Evolutionary conservation across 2,329 filamentous ascomycete species (phyloP).

Genomic region (Calcarisporium arbuscula): DNA sequence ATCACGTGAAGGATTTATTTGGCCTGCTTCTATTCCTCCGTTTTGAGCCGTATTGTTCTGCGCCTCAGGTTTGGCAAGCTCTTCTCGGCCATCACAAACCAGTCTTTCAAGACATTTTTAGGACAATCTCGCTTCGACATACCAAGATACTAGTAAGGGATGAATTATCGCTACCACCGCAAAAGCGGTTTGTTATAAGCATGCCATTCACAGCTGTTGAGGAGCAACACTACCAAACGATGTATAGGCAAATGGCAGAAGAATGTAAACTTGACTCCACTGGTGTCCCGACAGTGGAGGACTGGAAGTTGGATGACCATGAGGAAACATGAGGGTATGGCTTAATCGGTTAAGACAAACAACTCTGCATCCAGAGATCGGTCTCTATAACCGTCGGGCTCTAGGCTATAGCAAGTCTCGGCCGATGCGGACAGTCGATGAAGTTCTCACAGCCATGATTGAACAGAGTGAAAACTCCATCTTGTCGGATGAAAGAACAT

Average conservation of each 20-base stretch:
- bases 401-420: slow-evolving; percentile 56
- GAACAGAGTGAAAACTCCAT: slow-evolving; percentile 69
- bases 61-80: slow-evolving; percentile 59
- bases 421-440: slow-evolving; percentile 72
- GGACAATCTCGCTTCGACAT: slow-evolving; percentile 70
- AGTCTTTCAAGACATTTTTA: slow-evolving; percentile 64
- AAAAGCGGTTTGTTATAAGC: slow-evolving; percentile 81
- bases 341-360: slow-evolving; percentile 73
- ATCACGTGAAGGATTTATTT: slow-evolving; percentile 68
- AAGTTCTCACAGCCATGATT: slow-evolving; percentile 88
- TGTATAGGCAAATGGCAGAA: slow-evolving; percentile 70
- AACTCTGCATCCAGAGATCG: slow-evolving; percentile 80
- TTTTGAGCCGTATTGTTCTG: slow-evolving; percentile 68
- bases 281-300: slow-evolving; percentile 54
- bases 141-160: slow-evolving; percentile 75
- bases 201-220: slow-evolving; percentile 88
- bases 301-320: slow-evolving; percentile 60
- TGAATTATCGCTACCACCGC: slow-evolving; percentile 72
- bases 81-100: slow-evolving; percentile 55
- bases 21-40: slow-evolving; percentile 77
- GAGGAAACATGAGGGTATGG: slow-evolving; percentile 74
- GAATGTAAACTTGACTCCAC: slow-evolving; percentile 58
- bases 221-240: slow-evolving; percentile 75
- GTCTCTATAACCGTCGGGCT: slow-evolving; percentile 56
- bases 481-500: slow-evolving; percentile 60